Evolutionary conservation across 2,329 filamentous ascomycete species (phyloP), one percentile per base, ranked within the genome.

Genomic region (Blumeriella jaapii): DNA sequence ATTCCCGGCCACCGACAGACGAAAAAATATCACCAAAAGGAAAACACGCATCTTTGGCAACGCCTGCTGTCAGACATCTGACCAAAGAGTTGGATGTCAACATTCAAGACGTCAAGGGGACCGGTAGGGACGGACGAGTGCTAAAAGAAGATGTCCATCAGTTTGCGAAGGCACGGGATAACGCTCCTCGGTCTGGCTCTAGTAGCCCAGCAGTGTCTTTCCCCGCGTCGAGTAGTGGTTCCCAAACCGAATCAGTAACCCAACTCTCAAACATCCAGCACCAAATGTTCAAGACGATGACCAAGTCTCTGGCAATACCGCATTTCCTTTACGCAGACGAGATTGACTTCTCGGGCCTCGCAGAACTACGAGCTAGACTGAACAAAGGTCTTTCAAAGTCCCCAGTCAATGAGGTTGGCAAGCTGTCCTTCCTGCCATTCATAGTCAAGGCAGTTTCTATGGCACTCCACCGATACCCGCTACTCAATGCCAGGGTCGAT

Each of bases 261-360:
- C 64, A 72, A 38, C 65, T 98, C 42, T 83, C 83, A 9, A 78
- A 78, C 23, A 81, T 83, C 10, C 89, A 96, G 61, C 69, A 73
- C 23, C 81, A 85, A 55, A 98, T 98, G 91, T 96, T 94, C 75
- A 95, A 93, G 64, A 72, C 78, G 41, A 98, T 98, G 91, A 95
- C 89, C 10, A 77, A 77, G 39, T 95, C 89, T 2, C 70, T 98
- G 44, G 74, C 62, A 32, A 96, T 95, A 50, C 91, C 91, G 0
- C 91, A 96, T 61, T 95, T 98, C 61, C 74, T 96, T 41, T 98
- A 93, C 62, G 81, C 85, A 24, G 86, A 94, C 59, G 83, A 89
- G 55, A 67, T 94, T 31, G 82, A 93, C 61, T 79, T 95, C 57
- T 78, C 81, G 27, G 66, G 70, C 24, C 70, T 98, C 4, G 75